phyloP scores from a whole-genome alignment of 1,284 basidiomycete species.

The Vanrija pseudolonga region DNA sequence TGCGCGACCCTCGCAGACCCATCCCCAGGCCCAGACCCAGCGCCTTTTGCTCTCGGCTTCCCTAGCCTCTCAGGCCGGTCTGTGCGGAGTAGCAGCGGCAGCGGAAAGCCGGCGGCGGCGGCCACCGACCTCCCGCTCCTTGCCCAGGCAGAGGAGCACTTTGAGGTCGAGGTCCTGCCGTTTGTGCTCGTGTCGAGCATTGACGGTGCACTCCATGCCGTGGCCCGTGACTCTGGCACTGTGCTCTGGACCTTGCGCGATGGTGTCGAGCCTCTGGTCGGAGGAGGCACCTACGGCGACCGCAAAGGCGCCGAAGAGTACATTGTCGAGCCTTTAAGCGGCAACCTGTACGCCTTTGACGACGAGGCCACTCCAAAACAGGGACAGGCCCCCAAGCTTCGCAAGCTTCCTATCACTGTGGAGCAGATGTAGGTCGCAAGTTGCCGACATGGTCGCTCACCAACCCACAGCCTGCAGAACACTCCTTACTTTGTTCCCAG shows the following conservation, averaged over 20 bases:
- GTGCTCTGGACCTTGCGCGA: constrained; percentile 40
- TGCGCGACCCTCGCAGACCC: background rate
- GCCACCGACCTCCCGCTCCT: background rate
- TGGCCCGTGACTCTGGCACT: constrained; percentile 43
- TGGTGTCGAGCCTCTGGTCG: constrained; percentile 43
- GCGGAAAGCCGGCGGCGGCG: background rate
- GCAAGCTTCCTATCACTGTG: constrained; percentile 46
- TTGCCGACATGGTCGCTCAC: background rate
- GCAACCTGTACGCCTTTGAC: constrained; percentile 42
- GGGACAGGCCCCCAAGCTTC: constrained; percentile 27
- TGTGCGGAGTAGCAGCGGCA: no score
- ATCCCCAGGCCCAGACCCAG: background rate
- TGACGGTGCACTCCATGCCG: constrained; percentile 47
- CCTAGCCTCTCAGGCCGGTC: background rate
- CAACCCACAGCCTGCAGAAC: constrained; percentile 40
- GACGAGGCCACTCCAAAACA: constrained; percentile 16
- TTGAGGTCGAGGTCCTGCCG: constrained; percentile 46
- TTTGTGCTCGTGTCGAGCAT: constrained; percentile 47
- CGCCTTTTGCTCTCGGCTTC: background rate
- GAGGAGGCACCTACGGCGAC: constrained; percentile 32
- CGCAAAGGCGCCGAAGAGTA: constrained; percentile 30
- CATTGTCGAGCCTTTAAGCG: constrained; percentile 48
- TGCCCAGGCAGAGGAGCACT: constrained; percentile 10
- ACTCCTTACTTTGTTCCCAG: constrained; percentile 48
- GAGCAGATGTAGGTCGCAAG: constrained; percentile 43